phyloP scores from a whole-genome alignment of 2,329 filamentous ascomycete species.

The Metarhizium album region DNA sequence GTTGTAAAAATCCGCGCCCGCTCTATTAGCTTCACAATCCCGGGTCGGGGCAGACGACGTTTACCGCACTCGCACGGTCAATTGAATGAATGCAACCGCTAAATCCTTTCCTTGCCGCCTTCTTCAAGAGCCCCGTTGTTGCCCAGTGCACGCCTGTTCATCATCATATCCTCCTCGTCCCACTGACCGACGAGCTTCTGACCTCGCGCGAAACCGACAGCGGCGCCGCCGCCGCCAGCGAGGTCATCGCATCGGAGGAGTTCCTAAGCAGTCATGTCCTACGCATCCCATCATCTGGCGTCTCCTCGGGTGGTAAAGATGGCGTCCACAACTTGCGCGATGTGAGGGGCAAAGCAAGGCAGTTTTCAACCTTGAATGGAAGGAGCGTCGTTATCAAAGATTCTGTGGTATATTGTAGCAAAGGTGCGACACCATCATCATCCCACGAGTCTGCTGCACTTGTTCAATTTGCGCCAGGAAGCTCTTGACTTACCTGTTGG shows the following conservation, averaged over 20 bases:
- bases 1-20: background rate
- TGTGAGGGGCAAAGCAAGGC: slow-evolving; percentile 83
- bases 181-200: slow-evolving; percentile 83
- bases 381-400: slow-evolving; percentile 93
- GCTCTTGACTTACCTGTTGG: slow-evolving; percentile 10
- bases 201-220: slow-evolving; percentile 81
- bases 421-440: slow-evolving; percentile 48
- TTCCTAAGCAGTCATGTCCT: slow-evolving; percentile 96
- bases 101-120: slow-evolving; percentile 97
- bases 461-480: background rate
- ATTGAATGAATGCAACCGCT: slow-evolving; percentile 74
- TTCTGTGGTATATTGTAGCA: slow-evolving; percentile 86
- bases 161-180: slow-evolving; percentile 89
- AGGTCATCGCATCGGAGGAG: slow-evolving; percentile 81
- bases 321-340: slow-evolving; percentile 60
- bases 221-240: slow-evolving; percentile 59
- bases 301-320: slow-evolving; percentile 44
- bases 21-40: slow-evolving; percentile 4
- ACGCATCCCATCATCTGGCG: slow-evolving; percentile 54
- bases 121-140: slow-evolving; percentile 92
- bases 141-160: slow-evolving; percentile 85
- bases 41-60: slow-evolving; percentile 17
- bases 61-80: slow-evolving; percentile 17
- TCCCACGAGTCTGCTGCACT: background rate
- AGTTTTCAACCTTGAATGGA: slow-evolving; percentile 86